Evolutionary conservation across 768 basidiomycete genomes (phyloP), one percentile per base, ranked within the genome.

Genomic region (Panus rudis): DNA sequence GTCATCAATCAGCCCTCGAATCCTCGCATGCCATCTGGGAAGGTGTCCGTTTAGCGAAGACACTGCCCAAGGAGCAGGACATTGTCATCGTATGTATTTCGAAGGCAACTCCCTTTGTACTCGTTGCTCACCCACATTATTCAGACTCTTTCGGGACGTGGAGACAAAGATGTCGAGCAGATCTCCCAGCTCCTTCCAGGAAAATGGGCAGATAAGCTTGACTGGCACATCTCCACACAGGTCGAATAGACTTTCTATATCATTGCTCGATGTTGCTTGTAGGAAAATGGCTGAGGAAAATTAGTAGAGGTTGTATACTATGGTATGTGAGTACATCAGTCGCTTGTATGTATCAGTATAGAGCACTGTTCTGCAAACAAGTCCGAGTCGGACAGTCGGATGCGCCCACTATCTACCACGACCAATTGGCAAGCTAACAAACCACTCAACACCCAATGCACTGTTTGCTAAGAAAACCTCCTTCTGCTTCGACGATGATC

Each of bases 131-230:
- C 25, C 38, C 19, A 54, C 42, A 19, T 17, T 4, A 14, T 7
- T 20, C 46, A 93, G 89, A 96, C 92, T 57, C 69, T 97, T 40
- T 93, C 90, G 42, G 94, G 94, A 39, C 80, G 94, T 49, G 96
- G 96, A 14, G 92, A 98, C 64, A 98, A 98, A 65, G 94, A 99
- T 58, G 96, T 99, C 3, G 87, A 94, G 52, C 87, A 98, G 58
- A 92, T 99, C 45, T 92, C 86, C n/a, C 69, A 93, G 55, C 69
- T 97, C 30, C 71, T 99, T 43, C 94, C 94, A 10, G 75, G 76
- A 43, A 88, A 94, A 64, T 97, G 93, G 94, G 92, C 87, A 10
- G 84, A 96, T 56, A 81, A 66, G 52, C 74, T 98, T 26, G 87
- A 93, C 70, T 98, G 94, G 94, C 90, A 93, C 54, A 69, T 93